Base-by-base conservation (phyloP, 1,284 basidiomycete genomes). In the Fomitopsis palustris region DNA sequence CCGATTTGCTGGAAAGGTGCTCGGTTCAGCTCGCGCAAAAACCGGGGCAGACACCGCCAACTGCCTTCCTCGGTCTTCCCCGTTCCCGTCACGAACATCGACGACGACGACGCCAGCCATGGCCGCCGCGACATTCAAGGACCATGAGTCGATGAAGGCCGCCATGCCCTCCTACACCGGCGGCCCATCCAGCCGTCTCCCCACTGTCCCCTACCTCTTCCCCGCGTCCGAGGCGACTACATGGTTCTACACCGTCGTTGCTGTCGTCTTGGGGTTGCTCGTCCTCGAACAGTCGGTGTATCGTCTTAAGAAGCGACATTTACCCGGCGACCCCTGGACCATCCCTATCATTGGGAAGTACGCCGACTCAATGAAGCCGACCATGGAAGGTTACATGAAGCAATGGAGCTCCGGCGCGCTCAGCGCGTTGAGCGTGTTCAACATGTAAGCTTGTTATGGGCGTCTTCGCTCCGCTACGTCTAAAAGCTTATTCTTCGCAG, bases 311-410 rank as follows among this genome's bases (percentile, higher is more conserved):
- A 96, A 97, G 72, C 83, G 81, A 21, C 85, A 91, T 68, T 81
- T 98, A 7, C 95, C 95, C 0, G 95, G 95, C 16, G 84, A 83
- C 60, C 81, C 75, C 71, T 98, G 93, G 93, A 96, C 94, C 19
- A 96, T 98, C 62, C 95, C 95, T 27, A 68, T 98, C 69, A 96
- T 98, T 61, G 95, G 95, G 62, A 94, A 94, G 74, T 96, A 96
- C 67, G 85, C 88, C 12, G 92, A 96, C 72, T 95, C 92, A 17
- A 77, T 95, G 77, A 85, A 89, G 68, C 95, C 95, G 5, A 88
- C 91, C 4, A 83, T 97, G 80, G 91, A 94, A 71, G 85, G 85
- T 54, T 98, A 98, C 79, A 91, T 89, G 81, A 83, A 82, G 66
- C 92, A 95, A 70, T 96, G 94, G 94, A 80, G 90, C 68, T 86